phyloP scores from a whole-genome alignment of 129 eudicot genomes.

The Flaveria trinervia region DNA sequence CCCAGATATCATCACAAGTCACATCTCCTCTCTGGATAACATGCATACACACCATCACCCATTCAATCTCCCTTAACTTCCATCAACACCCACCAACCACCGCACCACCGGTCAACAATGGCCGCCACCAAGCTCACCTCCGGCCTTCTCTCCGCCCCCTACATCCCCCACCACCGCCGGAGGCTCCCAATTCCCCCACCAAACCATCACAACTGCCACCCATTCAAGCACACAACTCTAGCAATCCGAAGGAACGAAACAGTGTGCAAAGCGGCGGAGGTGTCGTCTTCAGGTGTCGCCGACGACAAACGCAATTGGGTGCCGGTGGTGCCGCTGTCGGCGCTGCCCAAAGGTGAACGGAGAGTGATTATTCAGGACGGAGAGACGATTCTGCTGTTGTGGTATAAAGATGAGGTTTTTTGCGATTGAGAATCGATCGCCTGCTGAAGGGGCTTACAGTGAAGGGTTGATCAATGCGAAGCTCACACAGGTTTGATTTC shows the following conservation, averaged over 20 bases:
- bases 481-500: constrained; percentile 81
- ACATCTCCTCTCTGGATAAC: constrained; percentile 21
- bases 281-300: constrained; percentile 35
- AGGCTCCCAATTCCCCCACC: constrained; percentile 24
- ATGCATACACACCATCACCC: constrained; percentile 13
- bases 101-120: constrained; percentile 28
- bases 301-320: constrained; percentile 66
- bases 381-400: constrained; percentile 68
- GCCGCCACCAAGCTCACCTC: constrained; percentile 66
- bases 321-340: constrained; percentile 94
- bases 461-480: constrained; percentile 95
- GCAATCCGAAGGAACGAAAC: constrained; percentile 13
- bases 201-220: constrained; percentile 5
- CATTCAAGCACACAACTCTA: background rate
- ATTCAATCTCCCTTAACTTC: constrained; percentile 14
- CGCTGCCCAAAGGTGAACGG: constrained; percentile 93
- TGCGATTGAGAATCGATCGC: constrained; percentile 91
- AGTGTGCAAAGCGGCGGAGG: constrained; percentile 69
- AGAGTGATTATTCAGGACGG: constrained; percentile 90
- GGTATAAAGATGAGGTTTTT: constrained; percentile 79
- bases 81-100: background rate
- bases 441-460: constrained; percentile 95
- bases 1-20: background rate
- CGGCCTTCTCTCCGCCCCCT: constrained; percentile 47
- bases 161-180: constrained; percentile 41